These are phyloP conservation scores for Phytophthora idaei DNA, from an alignment of 352 stramenopile genomes.

Conservation along the genomic window DNA sequence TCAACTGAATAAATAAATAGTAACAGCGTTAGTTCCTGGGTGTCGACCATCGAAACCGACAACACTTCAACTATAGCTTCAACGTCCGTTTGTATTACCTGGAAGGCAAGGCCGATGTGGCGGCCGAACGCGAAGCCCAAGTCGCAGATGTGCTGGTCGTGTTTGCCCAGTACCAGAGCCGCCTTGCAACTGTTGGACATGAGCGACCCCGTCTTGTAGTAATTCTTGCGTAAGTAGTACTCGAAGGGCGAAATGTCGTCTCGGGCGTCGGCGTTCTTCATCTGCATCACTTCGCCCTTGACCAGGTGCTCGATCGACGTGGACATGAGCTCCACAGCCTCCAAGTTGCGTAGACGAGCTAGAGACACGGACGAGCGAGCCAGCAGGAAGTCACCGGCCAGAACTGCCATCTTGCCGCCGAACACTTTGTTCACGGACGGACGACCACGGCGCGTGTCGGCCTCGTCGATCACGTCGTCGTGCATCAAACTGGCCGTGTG, in stretches of 20 bases:
- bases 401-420: slow-evolving; percentile 98
- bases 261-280: slow-evolving; percentile 88
- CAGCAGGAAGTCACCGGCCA: slow-evolving; percentile 98
- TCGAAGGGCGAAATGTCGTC: slow-evolving; percentile 89
- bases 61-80: slow-evolving; percentile 10
- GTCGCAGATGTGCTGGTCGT: slow-evolving; percentile 82
- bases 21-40: background rate
- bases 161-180: slow-evolving; percentile 92
- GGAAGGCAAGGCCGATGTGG: slow-evolving; percentile 98
- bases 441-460: slow-evolving; percentile 94
- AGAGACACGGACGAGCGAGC: slow-evolving; percentile 96
- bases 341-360: slow-evolving; percentile 93
- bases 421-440: slow-evolving; percentile 97
- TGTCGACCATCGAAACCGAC: slow-evolving; percentile 19
- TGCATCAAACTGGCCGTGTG: slow-evolving; percentile 98
- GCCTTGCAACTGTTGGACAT: slow-evolving; percentile 98
- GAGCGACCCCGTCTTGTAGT: slow-evolving; percentile 99
- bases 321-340: slow-evolving; percentile 98
- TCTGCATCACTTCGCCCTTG: slow-evolving; percentile 99
- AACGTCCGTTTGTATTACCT: slow-evolving; percentile 65
- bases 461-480: slow-evolving; percentile 99
- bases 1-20: slow-evolving; percentile 61
- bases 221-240: slow-evolving; percentile 98
- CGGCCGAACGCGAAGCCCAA: slow-evolving; percentile 97
- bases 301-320: slow-evolving; percentile 99